phyloP scores from a whole-genome alignment of 2,329 filamentous ascomycete species.

The Cladosporium sp. region DNA sequence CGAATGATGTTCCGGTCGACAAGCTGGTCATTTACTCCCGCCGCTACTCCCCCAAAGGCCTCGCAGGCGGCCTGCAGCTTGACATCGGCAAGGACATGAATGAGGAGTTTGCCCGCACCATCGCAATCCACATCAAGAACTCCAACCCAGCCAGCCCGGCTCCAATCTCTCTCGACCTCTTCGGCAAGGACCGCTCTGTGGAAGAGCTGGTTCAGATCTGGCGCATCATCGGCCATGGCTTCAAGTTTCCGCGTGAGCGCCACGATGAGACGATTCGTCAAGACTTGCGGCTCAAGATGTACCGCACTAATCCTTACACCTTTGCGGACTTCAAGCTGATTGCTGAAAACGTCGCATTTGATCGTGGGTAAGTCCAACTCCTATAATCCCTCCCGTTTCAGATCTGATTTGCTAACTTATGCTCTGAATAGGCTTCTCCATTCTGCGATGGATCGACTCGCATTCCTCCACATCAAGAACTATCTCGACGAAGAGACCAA shows the following conservation, averaged over 20 bases:
- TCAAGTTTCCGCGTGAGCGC: not conserved
- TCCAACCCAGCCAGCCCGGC: not conserved
- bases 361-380: not conserved
- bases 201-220: not conserved
- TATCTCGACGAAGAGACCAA: not conserved
- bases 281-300: not conserved
- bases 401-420: too few relatives aligned
- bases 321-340: not conserved
- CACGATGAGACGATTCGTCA: not conserved
- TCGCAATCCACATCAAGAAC: not conserved
- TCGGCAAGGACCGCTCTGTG: not conserved
- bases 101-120: not conserved
- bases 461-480: not conserved
- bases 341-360: not conserved
- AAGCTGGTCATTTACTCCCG: constrained; percentile 12
- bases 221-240: not conserved
- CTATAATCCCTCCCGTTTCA: too few relatives aligned
- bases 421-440: too few relatives aligned
- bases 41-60: not conserved
- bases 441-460: not conserved
- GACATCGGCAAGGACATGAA: not conserved
- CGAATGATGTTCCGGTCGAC: not conserved
- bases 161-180: not conserved
- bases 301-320: not conserved
- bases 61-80: not conserved